Evolutionary conservation across 140 eudicot genomes (phyloP).

Genomic region (Anethum foeniculum): DNA sequence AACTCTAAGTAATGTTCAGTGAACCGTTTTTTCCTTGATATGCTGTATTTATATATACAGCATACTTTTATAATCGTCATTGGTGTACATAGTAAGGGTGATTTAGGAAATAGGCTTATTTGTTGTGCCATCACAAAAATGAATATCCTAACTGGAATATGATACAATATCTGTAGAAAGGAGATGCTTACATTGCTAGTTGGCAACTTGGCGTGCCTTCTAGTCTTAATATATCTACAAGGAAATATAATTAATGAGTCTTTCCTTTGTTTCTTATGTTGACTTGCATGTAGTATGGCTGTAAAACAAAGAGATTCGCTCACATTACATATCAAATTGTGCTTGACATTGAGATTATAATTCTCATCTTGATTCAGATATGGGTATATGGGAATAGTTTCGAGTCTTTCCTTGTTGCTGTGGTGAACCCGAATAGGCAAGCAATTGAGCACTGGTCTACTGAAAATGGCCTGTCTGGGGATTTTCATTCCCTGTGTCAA

Average conservation of each 20-base stretch:
- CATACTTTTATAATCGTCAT: neutral
- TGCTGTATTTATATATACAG: neutral
- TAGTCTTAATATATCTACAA: neutral
- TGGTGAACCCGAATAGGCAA: conserved; percentile 62
- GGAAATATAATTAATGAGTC: neutral
- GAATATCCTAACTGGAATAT: neutral
- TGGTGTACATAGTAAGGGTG: neutral
- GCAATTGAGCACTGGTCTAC: conserved; percentile 67
- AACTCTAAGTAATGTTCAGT: neutral
- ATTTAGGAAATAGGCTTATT: neutral
- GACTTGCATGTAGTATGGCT: neutral
- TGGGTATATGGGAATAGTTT: conserved; percentile 90
- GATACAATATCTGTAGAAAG: neutral
- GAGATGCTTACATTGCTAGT: neutral
- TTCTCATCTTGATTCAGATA: conserved; percentile 30
- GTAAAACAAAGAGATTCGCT: neutral
- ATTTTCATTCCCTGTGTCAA: conserved; percentile 52
- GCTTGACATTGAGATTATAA: conserved; percentile 1
- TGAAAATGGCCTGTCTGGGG: conserved; percentile 46
- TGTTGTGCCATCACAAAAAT: neutral
- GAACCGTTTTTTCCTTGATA: neutral
- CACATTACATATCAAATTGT: neutral
- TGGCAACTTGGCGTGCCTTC: neutral
- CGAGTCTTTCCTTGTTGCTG: conserved; percentile 78
- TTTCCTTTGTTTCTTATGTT: neutral